Base-by-base conservation (phyloP, 148 eudicot genomes). In the Simmondsia chinensis region DNA sequence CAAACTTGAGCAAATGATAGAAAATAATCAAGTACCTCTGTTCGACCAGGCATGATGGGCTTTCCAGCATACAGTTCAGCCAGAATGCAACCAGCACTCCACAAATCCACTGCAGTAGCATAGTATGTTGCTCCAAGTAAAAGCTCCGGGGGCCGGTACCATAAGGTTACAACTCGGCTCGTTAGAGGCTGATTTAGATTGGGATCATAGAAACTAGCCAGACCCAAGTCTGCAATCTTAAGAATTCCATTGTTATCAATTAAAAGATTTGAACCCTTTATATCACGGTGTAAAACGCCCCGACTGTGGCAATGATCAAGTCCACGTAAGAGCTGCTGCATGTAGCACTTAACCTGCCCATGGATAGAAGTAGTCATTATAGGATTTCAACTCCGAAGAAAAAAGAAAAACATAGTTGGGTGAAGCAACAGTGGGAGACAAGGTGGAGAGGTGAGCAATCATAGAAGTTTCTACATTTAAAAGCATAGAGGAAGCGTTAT, bases 131-230 rank as follows among this genome's bases (percentile, higher is more conserved):
- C 89, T 32, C 95, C 95, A 45, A 84, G 95, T 32, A 84, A 60
- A 51, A 84, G 85, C 60, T 84, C 95, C 5, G 95, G 95, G 48
- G 95, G 89, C 32, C 95, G 74, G 38, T 80, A 84, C 95, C 95
- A 84, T 19, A 84, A 73, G n/a, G 95, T 84, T 24, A 84, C 95
- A 65, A 84, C 95, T 43, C 85, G 82, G 65, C 89, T 77, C 37
- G 95, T 80, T 33, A 84, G 74, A 1, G 80, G 75, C 50, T 69
- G 85, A 39, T 13, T 72, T 57, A 64, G 85, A 50, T 27, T 61
- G 33, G 74, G 76, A 55, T 85, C 83, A 62, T 54, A 85, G 48
- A 74, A 73, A 66, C 78, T 85, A 21, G 95, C 91, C 43, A 81
- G 50, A 47, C 95, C 95, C 63, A 85, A 85, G 62, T 85, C 95